Evolutionary conservation across 2,329 filamentous ascomycete species (phyloP), one percentile per base, ranked within the genome.

Genomic region (Talaromyces sp.): DNA sequence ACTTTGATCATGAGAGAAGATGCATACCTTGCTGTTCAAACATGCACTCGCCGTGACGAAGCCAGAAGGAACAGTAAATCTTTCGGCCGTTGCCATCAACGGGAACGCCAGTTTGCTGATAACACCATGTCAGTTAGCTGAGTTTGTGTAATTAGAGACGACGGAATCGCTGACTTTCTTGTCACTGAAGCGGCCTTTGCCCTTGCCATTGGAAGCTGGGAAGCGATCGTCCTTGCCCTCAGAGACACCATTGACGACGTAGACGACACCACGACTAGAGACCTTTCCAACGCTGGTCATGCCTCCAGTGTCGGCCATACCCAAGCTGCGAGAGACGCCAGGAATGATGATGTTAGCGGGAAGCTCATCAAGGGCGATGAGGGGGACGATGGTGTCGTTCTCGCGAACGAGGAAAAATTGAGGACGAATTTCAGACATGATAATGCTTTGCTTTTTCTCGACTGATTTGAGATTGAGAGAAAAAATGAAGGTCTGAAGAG

Each of bases 41-140:
- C 67, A 90, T 90, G 75, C 93, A 97, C 50, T 91, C 87, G 22
- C 92, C 93, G 65, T 90, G 89, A 70, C 91, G 88, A 63, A 97
- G 89, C 93, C 93, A 97, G 76, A 94, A 92, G 65, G 92, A 91
- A 78, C 93, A 97, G 76, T 90, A 96, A 3, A 35, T 47, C 43
- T 54, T 62, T 22, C 31, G 16, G 9, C 37, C 58, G 24, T 37
- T 35, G 19, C 22, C 19, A 35, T 62, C 39, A 33, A 35, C 27
- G 10, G 27, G 50, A 37, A 35, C 16, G 33, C 52, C 33, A 37
- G 52, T 37, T 56, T 56, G 33, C n/a, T 56, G 11, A 35, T 24
- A 39, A 39, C 19, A 39, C 31, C 52, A 56, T 39, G 11, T n/a
- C 33, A 37, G 14, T 56, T 22, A 39, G 52, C n/a, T 7, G 52